Evolutionary conservation across 2,329 filamentous ascomycete species (phyloP).

Genomic region (Orbilia quercus): DNA sequence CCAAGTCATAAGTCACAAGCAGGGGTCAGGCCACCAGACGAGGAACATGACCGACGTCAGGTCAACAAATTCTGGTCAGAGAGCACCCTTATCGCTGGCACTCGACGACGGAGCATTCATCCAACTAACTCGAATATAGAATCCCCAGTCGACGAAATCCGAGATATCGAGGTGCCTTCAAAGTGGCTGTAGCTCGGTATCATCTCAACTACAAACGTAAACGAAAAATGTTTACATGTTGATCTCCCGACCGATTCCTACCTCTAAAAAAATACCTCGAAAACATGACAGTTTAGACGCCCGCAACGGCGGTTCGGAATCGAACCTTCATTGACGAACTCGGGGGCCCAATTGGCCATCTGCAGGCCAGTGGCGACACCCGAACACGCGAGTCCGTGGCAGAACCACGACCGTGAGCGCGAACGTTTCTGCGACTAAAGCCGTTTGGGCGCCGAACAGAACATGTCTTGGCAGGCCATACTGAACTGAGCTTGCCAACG

Average conservation of each 20-base stretch:
- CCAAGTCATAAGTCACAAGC: background rate
- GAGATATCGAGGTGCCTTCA: no score
- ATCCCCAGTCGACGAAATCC: slow-evolving; percentile 12
- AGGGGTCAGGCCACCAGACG: slow-evolving; percentile 27
- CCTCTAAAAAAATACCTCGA: slow-evolving; percentile 20
- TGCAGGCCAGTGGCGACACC: background rate
- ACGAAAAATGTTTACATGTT: background rate
- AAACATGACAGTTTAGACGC: slow-evolving; percentile 31
- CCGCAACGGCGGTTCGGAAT: slow-evolving; percentile 11
- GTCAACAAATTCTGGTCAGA: background rate
- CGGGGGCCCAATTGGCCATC: background rate
- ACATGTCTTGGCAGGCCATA: slow-evolving; percentile 33
- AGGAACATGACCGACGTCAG: background rate
- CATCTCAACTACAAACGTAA: no score
- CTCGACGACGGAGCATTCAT: background rate
- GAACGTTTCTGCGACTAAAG: slow-evolving; percentile 31
- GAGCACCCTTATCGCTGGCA: no score
- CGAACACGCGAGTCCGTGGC: background rate
- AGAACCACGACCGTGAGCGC: slow-evolving; percentile 6
- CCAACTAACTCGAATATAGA: slow-evolving; percentile 7
- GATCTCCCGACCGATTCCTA: slow-evolving; percentile 2
- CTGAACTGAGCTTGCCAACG: slow-evolving; percentile 6
- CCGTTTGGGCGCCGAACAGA: slow-evolving; percentile 27
- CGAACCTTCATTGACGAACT: background rate
- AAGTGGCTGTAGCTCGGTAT: background rate